Base-by-base conservation (phyloP, 495 filamentous ascomycete species). In the Penicillium odoratum region DNA sequence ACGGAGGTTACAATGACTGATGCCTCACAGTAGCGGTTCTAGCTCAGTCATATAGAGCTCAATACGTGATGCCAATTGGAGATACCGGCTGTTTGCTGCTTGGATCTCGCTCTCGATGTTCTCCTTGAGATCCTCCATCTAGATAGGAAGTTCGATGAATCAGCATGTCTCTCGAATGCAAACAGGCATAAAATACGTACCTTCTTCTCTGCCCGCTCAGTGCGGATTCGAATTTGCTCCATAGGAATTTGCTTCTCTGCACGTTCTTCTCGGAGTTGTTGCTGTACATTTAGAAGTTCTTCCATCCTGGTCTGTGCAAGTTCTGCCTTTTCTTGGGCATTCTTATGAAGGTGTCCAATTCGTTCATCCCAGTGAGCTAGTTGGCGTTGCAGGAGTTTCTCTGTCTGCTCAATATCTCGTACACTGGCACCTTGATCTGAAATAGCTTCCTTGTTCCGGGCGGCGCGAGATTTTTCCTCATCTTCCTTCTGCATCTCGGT, bases 181-280 rank as follows among this genome's bases (percentile, higher is more conserved):
- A 21, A 21, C 21, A 21, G 21, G 21, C n/a, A n/a, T 11, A 7
- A 3, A 38, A 51, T 44, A 65, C 79, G 59, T 82, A 93, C 92
- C 89, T 98, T 96, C 80, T 96, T 97, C 83, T 97, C 94, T 33
- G 90, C 96, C 79, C 96, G 92, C 76, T 98, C 93, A 59, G 98
- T 98, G 53, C 92, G 76, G 10, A 97, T 91, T 61, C 91, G 84
- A 70, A 92, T 82, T 67, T 84, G 83, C 77, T 98, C 94, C 77
- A 98, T 94, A 69, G 97, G 93, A 25, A 86, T 83, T 34, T 87
- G 86, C 75, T 93, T 93, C 51, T 91, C 91, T 0, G 81, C 79
- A 60, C 91, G 81, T 79, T 98, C 95, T 57, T 94, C 89, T 0
- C 86, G 89, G 51, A 98, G 72, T 62, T 85, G 82, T 66, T 84